Percentiles rank a stretch among this genome's conserved stretches.
Conservation (phyloP, 2,329 filamentous ascomycete species). For the Fusarium poae region DNA sequence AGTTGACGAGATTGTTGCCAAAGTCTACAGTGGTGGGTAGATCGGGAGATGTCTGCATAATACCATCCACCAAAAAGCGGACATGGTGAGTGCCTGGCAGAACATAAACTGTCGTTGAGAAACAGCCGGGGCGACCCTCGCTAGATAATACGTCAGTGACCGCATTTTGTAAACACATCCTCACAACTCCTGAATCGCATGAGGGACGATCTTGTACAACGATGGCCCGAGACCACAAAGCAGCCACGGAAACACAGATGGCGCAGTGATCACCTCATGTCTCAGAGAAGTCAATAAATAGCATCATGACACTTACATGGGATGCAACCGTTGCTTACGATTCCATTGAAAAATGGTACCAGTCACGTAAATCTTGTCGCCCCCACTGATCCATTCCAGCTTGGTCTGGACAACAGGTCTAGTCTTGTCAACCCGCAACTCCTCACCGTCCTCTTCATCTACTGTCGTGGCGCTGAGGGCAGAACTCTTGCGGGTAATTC, state of each 20-base stretch:
- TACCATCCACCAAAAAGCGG: constrained; percentile 93
- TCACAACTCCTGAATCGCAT: constrained; percentile 1
- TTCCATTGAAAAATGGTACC: constrained; percentile 99
- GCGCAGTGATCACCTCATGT: constrained; percentile 43
- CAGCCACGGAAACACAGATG: constrained; percentile 48
- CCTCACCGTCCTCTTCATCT: constrained; percentile 84
- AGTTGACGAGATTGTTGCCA: constrained; percentile 98
- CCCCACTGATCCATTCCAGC: constrained; percentile 86
- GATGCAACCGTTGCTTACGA: constrained; percentile 88
- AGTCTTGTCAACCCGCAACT: constrained; percentile 79
- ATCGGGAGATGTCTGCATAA: constrained; percentile 89
- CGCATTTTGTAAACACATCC: constrained; percentile 6
- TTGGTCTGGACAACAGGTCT: constrained; percentile 84
- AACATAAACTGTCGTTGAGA: constrained; percentile 83
- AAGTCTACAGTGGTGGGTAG: constrained; percentile 97
- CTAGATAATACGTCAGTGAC: constrained; percentile 53
- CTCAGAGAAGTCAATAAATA: constrained; percentile 32
- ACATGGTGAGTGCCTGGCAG: constrained; percentile 96
- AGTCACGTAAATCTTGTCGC: constrained; percentile 94
- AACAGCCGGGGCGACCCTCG: constrained; percentile 70
- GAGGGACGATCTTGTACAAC: constrained; percentile 36
- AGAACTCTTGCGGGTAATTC: constrained; percentile 67
- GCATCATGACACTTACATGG: constrained; percentile 73
- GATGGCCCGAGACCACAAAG: constrained; percentile 38
- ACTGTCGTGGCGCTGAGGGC: constrained; percentile 72